phyloP scores from a whole-genome alignment of 164 flowering plant species.

The Stephania yunnanensis region DNA sequence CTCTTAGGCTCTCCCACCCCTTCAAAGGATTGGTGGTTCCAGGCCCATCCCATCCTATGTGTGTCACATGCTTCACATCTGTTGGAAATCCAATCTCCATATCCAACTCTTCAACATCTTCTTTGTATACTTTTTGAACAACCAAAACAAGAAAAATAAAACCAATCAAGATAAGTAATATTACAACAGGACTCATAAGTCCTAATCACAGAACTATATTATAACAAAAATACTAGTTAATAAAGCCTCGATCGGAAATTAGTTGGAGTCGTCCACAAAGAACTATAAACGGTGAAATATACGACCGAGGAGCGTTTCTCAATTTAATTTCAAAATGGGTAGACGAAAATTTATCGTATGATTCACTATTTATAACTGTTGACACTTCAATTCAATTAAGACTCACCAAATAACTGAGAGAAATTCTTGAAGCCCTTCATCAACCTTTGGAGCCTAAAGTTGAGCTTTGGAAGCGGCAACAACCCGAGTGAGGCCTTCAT shows the following conservation, averaged over 20 bases:
- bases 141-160: background rate
- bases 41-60: slow-evolving; percentile 76
- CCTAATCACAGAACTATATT: no score
- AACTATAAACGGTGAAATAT: no score
- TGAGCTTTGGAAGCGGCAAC: slow-evolving; percentile 41
- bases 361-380: no score
- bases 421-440: slow-evolving; percentile 59
- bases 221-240: no score
- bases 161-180: no score
- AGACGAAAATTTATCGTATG: no score
- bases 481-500: slow-evolving; percentile 43
- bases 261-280: no score
- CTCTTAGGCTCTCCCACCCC: slow-evolving; percentile 44
- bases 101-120: slow-evolving; percentile 36
- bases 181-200: no score
- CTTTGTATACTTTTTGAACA: slow-evolving; percentile 38
- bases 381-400: no score
- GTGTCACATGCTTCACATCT: slow-evolving; percentile 82
- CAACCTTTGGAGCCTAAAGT: slow-evolving; percentile 50
- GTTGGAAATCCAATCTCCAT: slow-evolving; percentile 80
- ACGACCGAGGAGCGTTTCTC: no score
- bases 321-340: no score
- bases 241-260: no score
- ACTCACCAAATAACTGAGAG: slow-evolving; percentile 70
- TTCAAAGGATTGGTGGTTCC: slow-evolving; percentile 29